A percentile compares a stretch with the other conserved stretches of the same genome.
phyloP scores from a whole-genome alignment of 345 rosid species.

The Microthlaspi erraticum region DNA sequence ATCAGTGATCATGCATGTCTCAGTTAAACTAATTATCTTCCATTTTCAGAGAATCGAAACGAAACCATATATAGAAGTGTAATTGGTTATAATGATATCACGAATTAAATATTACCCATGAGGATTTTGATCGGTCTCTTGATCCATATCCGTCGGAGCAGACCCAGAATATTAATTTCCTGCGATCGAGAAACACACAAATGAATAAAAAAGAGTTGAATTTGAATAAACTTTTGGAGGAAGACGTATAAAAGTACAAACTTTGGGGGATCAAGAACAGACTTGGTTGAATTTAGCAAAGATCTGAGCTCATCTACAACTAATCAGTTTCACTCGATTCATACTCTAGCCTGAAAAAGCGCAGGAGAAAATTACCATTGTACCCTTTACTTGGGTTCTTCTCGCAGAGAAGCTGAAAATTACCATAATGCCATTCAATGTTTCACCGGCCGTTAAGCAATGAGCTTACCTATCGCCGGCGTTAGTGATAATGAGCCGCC shows the following conservation, averaged over 20 bases:
- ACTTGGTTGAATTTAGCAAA: neutral
- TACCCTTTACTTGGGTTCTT: constrained; percentile 12
- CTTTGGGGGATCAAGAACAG: neutral
- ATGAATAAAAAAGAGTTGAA: neutral
- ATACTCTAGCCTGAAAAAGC: neutral
- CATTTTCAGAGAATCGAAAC: constrained; percentile 17
- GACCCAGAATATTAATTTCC: constrained; percentile 36
- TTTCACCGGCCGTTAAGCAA: constrained; percentile 13
- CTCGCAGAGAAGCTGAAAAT: neutral
- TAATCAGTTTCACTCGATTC: constrained; percentile 2
- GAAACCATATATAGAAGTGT: constrained; percentile 12
- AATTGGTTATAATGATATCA: neutral
- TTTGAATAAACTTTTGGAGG: neutral
- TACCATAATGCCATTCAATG: constrained; percentile 21
- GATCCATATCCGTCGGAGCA: constrained; percentile 32
- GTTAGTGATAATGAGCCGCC: constrained; percentile 52
- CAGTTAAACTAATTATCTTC: neutral
- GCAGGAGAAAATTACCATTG: neutral
- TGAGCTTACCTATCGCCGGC: constrained; percentile 37
- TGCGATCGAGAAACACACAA: constrained; percentile 13
- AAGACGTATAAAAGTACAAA: constrained; percentile 2
- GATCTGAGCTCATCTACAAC: constrained; percentile 16
- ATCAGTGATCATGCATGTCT: neutral
- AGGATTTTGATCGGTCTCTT: constrained; percentile 32
- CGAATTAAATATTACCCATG: constrained; percentile 19